These are phyloP conservation scores for Torulaspora delbrueckii DNA, from an alignment of 805 yeast species.

Conservation along the genomic window DNA sequence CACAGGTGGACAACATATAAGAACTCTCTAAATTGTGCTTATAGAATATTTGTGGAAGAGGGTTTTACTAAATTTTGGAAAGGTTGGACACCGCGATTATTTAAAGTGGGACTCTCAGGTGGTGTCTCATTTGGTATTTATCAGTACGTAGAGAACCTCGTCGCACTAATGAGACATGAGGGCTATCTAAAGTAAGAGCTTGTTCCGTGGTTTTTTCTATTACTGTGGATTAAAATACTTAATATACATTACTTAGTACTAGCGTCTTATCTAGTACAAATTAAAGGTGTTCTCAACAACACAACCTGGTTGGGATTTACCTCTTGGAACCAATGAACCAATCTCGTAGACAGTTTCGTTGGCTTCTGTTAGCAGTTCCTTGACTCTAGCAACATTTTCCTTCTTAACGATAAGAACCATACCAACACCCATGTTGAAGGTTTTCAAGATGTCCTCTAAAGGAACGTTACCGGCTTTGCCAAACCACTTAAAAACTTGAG, in stretches of 20 bases:
- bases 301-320: constrained; percentile 54
- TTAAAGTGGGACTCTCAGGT: constrained; percentile 67
- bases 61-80: constrained; percentile 45
- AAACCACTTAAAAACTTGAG: constrained; percentile 89
- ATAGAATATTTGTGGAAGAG: constrained; percentile 46
- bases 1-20: constrained; percentile 54
- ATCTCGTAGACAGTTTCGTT: constrained; percentile 74
- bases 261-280: constrained; percentile 22
- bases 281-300: constrained; percentile 44
- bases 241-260: constrained; percentile 2
- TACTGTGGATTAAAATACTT: constrained; percentile 2
- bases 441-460: constrained; percentile 72
- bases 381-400: constrained; percentile 57
- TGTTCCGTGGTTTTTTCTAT: background rate
- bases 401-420: constrained; percentile 83
- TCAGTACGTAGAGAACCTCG: constrained; percentile 46
- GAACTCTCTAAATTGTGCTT: constrained; percentile 56
- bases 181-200: constrained; percentile 13
- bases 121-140: constrained; percentile 64
- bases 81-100: constrained; percentile 62
- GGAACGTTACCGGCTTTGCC: constrained; percentile 92
- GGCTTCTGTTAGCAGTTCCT: constrained; percentile 48
- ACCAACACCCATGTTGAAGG: constrained; percentile 94
- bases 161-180: constrained; percentile 19
- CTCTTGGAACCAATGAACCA: constrained; percentile 52